phyloP scores from a whole-genome alignment of 2,329 filamentous ascomycete genomes.

The Cytospora chrysosperma region DNA sequence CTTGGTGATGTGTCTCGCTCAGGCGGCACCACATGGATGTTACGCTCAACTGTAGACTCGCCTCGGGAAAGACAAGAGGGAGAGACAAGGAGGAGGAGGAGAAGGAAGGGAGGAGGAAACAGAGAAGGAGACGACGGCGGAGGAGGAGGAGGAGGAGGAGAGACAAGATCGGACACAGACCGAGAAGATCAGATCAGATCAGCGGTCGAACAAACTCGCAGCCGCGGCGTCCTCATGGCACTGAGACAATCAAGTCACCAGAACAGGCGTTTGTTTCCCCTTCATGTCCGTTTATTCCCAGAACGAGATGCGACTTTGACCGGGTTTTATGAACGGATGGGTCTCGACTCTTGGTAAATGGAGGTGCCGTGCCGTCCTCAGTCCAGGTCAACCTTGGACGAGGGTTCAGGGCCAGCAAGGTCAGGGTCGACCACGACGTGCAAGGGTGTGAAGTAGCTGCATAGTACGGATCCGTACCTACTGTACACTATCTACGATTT shows the following conservation, averaged over 20 bases:
- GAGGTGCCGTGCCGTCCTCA: conserved; percentile 13
- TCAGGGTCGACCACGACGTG: conserved; percentile 12
- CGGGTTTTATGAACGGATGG: background rate
- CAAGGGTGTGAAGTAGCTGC: background rate
- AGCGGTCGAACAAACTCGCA: conserved; percentile 8
- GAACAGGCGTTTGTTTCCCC: background rate
- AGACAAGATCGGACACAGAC: conserved; percentile 6
- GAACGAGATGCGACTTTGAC: conserved; percentile 1
- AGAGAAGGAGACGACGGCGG: no score
- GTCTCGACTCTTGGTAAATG: background rate
- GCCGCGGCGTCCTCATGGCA: conserved; percentile 10
- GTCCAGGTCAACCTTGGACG: background rate
- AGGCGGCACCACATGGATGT: background rate
- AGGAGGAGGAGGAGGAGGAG: background rate
- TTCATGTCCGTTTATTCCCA: background rate
- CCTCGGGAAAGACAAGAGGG: background rate
- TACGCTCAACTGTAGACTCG: conserved; percentile 14
- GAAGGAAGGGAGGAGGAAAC: no score
- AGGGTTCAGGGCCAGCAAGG: background rate
- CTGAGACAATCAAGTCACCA: conserved; percentile 6
- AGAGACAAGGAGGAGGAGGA: background rate
- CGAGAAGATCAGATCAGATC: conserved; percentile 10
- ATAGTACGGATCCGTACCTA: no score
- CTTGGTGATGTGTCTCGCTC: background rate
- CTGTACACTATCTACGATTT: no score